These are phyloP conservation scores for Fonsecaea erecta DNA, from an alignment of 2,329 filamentous ascomycete genomes.

Conservation along the genomic window DNA sequence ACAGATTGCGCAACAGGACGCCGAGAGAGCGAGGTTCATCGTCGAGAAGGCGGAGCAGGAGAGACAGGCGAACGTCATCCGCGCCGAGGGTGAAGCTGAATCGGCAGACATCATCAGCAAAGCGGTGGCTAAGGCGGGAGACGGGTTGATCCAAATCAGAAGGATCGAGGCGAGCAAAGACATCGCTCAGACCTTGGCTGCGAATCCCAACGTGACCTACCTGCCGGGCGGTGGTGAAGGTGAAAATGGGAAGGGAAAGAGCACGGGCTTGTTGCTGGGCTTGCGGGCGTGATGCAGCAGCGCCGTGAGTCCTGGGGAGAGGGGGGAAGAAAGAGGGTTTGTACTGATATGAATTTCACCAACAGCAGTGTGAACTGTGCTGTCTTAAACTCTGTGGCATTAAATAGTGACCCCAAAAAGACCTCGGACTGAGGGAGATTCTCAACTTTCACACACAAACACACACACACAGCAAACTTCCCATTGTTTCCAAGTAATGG, in stretches of 20 bases:
- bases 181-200: constrained; percentile 85
- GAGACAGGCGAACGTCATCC: constrained; percentile 96
- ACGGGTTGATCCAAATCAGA: constrained; percentile 92
- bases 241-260: constrained; percentile 64
- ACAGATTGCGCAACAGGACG: constrained; percentile 99
- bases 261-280: constrained; percentile 69
- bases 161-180: constrained; percentile 97
- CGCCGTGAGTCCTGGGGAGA: not conserved
- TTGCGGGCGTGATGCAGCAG: constrained; percentile 46
- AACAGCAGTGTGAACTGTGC: constrained; percentile 14
- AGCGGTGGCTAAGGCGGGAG: constrained; percentile 89
- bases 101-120: constrained; percentile 92
- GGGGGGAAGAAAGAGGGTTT: too few relatives aligned
- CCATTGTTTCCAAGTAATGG: not conserved
- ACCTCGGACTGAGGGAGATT: constrained; percentile 23
- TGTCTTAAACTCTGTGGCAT: constrained; percentile 27
- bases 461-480: not conserved
- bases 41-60: constrained; percentile 99
- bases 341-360: constrained; percentile 24
- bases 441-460: constrained; percentile 30
- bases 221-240: constrained; percentile 71
- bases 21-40: constrained; percentile 95
- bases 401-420: constrained; percentile 29
- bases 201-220: constrained; percentile 95
- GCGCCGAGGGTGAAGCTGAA: constrained; percentile 97